Evolutionary conservation across 768 basidiomycete species (phyloP), one percentile per base, ranked within the genome.

Genomic region (Mycena maculata): DNA sequence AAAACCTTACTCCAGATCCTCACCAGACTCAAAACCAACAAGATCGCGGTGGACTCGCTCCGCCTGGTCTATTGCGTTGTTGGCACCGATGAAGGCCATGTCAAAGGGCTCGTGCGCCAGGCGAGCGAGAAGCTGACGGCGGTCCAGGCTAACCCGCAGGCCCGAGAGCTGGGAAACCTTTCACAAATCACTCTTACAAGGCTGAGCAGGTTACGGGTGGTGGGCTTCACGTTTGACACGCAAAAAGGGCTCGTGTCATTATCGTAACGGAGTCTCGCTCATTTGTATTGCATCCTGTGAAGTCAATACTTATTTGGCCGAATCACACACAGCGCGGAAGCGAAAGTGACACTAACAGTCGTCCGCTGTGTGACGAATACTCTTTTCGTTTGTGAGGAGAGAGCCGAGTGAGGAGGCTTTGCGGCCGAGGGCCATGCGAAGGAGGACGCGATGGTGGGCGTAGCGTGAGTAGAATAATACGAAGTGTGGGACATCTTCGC

Each of bases 401-500:
- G 33, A 65, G 1, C 56, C 49, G 18, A 65, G 45, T 1, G 68
- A 69, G 4, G n/a, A 38, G 10, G 68, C 63, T 13, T 60, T 55
- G 13, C 61, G 52, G 18, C 67, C 61, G 16, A 68, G 31, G 1
- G 49, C 36, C 0, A 15, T 13, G 23, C 20, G 31, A 9, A 69
- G 57, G 8, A 25, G n/a, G 36, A n/a, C 12, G 4, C 57, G 57
- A 25, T 65, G 63, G 1, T 53, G 54, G 2, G 30, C 23, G 50
- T 36, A 65, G 20, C 38, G 47, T 3, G 70, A 68, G 53, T 68
- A 73, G 10, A 39, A 41, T 7, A 73, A 36, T 2, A 73, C 25
- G 49, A 57, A 74, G 59, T 74, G 73, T 2, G 25, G 27, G 1
- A 72, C 47, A 1, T 60, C 65, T 44, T 74, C 72, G 6, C 31